Evolutionary conservation across 2,329 filamentous ascomycete genomes (phyloP), one percentile per base, ranked within the genome.

Genomic region (Xylariomycetidae sp.): DNA sequence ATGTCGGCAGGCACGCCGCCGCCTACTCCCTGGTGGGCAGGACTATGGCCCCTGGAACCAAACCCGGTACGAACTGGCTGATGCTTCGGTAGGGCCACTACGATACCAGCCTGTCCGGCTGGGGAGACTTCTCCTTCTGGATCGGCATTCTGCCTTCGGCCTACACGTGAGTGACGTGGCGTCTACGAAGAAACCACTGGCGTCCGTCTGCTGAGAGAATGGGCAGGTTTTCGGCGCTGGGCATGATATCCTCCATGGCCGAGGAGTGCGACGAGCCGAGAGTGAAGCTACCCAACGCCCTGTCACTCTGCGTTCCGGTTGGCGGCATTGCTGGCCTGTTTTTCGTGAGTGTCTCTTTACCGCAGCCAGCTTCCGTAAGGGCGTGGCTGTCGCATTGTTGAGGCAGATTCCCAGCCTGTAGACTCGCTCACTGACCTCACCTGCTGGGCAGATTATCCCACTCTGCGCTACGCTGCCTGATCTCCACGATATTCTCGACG

Each of bases 231-330:
- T 70, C 68, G 1, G 75, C 74, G 2, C 63, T 79, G 16, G 76
- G 75, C 3, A 79, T 79, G 75, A 71, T 79, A 34, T 66, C 71
- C 0, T 69, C 70, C 7, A 79, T 79, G 75, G 73, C 73, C 1
- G 74, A 79, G 55, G 74, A 79, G 52, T 73, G 69, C 23, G 52
- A 61, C 6, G 61, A 74, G 31, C 70, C 75, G 2, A 61, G 68
- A 0, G 42, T 68, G 15, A 70, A 70, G 44, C 56, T 76, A 0
- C 71, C 72, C 0, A 67, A 60, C 20, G 72, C 72, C 8, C 63
- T 76, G 32, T 59, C 65, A 7, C 59, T 72, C 3, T 68, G 64
- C 34, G 58, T 76, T 3, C 70, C 71, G 0, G 63, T 76, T 12
- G 70, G 68, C 8, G 70, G 70, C 1, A 57, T 72, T 25, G 67